Evolutionary conservation across 2,329 filamentous ascomycete genomes (phyloP).

Genomic region (Albifimbria verrucaria): DNA sequence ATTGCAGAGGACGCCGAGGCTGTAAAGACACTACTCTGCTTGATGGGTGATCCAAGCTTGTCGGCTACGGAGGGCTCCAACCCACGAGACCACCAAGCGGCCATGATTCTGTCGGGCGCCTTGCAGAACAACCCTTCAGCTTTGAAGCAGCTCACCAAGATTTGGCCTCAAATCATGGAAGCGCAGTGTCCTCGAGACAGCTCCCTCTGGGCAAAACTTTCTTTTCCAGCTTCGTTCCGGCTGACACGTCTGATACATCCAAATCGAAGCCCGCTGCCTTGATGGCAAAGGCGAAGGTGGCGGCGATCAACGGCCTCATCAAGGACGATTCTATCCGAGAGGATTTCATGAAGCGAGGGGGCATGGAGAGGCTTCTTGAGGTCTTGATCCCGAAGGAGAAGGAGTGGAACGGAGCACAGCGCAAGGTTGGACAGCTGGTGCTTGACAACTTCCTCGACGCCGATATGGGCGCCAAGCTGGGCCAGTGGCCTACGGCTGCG

Average conservation of each 20-base stretch:
- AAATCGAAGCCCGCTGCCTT: constrained; percentile 21
- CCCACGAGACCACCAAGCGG: constrained; percentile 48
- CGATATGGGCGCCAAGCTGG: constrained; percentile 56
- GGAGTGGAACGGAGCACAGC: constrained; percentile 48
- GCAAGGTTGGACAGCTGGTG: constrained; percentile 55
- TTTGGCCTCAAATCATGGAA: constrained; percentile 42
- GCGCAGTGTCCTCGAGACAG: constrained; percentile 31
- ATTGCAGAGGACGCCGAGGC: constrained; percentile 54
- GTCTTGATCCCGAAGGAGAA: constrained; percentile 46
- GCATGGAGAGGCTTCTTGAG: constrained; percentile 52
- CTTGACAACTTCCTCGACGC: constrained; percentile 66
- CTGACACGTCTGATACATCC: constrained; percentile 12
- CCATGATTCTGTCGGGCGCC: constrained; percentile 53
- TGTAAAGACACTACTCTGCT: constrained; percentile 53
- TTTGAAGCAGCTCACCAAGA: constrained; percentile 45
- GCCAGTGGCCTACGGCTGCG: constrained; percentile 49
- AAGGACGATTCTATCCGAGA: constrained; percentile 48
- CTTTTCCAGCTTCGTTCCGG: constrained; percentile 38
- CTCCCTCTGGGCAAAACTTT: constrained; percentile 32
- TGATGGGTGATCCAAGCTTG: constrained; percentile 37
- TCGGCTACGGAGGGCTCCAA: constrained; percentile 20
- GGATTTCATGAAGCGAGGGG: constrained; percentile 52
- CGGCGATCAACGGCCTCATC: constrained; percentile 54
- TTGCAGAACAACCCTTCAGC: constrained; percentile 65
- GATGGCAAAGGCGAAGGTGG: constrained; percentile 38